phyloP scores from a whole-genome alignment of 2,329 filamentous ascomycete genomes.

The Parasarocladium wereldwijsianum region DNA sequence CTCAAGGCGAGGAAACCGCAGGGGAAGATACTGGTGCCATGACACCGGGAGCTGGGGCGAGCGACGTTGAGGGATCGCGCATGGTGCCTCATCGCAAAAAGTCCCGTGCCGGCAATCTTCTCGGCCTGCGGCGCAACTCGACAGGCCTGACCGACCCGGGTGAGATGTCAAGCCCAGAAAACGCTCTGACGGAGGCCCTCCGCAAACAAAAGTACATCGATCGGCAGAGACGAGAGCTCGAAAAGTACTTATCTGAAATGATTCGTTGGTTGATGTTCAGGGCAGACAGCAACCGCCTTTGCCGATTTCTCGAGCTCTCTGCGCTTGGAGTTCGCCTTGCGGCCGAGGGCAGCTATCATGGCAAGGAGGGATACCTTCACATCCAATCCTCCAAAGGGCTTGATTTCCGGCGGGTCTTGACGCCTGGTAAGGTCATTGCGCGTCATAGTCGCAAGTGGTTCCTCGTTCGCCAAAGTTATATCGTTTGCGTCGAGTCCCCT shows the following conservation, averaged over 20 bases:
- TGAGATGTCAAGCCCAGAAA: slow-evolving; percentile 26
- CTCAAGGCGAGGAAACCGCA: slow-evolving; percentile 27
- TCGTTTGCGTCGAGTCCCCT: slow-evolving; percentile 95
- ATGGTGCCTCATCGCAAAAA: slow-evolving; percentile 27
- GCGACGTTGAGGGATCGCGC: slow-evolving; percentile 17
- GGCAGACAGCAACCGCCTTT: slow-evolving; percentile 86
- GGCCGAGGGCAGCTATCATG: slow-evolving; percentile 91
- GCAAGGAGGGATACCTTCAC: slow-evolving; percentile 87
- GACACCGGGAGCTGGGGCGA: slow-evolving; percentile 22
- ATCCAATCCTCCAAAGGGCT: slow-evolving; percentile 85
- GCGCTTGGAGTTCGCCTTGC: slow-evolving; percentile 86
- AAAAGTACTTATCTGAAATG: slow-evolving; percentile 84
- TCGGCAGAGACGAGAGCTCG: slow-evolving; percentile 69
- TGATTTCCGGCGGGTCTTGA: slow-evolving; percentile 70
- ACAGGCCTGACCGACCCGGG: slow-evolving; percentile 32
- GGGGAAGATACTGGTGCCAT: slow-evolving; percentile 27
- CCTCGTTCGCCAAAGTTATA: slow-evolving; percentile 90
- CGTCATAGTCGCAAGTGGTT: slow-evolving; percentile 95
- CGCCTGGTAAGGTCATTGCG: slow-evolving; percentile 62
- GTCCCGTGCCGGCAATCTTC: slow-evolving; percentile 37
- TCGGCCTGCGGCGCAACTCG: slow-evolving; percentile 37
- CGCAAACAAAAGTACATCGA: slow-evolving; percentile 53
- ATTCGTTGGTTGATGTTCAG: slow-evolving; percentile 95
- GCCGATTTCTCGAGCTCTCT: slow-evolving; percentile 90
- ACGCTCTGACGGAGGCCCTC: slow-evolving; percentile 25